phyloP scores from a whole-genome alignment of 2,329 filamentous ascomycete species.

The Tolypocladium inflatum region DNA sequence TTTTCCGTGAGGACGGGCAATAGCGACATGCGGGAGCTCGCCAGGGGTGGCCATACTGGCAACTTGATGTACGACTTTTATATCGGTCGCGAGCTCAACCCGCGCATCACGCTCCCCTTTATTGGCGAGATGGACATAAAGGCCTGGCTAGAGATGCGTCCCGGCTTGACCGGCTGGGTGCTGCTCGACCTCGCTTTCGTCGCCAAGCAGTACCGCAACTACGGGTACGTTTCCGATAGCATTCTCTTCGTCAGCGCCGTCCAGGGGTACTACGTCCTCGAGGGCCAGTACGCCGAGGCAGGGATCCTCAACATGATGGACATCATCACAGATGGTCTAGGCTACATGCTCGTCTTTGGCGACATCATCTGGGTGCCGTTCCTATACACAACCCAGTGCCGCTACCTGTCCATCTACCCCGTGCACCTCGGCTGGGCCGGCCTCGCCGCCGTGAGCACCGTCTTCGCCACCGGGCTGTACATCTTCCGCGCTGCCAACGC shows the following conservation, averaged over 20 bases:
- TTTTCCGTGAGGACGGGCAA: conserved; percentile 69
- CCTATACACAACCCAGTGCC: conserved; percentile 70
- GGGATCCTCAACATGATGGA: conserved; percentile 86
- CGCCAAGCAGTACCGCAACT: conserved; percentile 75
- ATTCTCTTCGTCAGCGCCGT: conserved; percentile 67
- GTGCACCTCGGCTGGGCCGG: conserved; percentile 60
- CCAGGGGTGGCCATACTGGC: conserved; percentile 67
- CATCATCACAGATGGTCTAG: conserved; percentile 81
- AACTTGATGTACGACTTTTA: conserved; percentile 90
- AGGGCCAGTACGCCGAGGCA: conserved; percentile 74
- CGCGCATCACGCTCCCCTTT: conserved; percentile 65
- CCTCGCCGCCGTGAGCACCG: conserved; percentile 49
- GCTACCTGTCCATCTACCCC: conserved; percentile 75
- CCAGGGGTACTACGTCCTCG: conserved; percentile 73
- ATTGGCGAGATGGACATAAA: conserved; percentile 84
- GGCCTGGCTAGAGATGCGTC: conserved; percentile 74
- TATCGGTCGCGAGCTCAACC: conserved; percentile 91
- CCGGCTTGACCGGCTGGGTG: conserved; percentile 78
- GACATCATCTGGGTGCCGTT: conserved; percentile 89
- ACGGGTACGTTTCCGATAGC: conserved; percentile 73
- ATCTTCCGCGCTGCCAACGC: conserved; percentile 86
- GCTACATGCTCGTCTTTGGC: conserved; percentile 86
- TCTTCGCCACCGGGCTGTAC: conserved; percentile 63
- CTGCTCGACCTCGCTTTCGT: conserved; percentile 73
- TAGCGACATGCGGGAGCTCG: conserved; percentile 61